Evolutionary conservation across 176 grass and related monocot species (phyloP).

Genomic region (Triticum dicoccoides): DNA sequence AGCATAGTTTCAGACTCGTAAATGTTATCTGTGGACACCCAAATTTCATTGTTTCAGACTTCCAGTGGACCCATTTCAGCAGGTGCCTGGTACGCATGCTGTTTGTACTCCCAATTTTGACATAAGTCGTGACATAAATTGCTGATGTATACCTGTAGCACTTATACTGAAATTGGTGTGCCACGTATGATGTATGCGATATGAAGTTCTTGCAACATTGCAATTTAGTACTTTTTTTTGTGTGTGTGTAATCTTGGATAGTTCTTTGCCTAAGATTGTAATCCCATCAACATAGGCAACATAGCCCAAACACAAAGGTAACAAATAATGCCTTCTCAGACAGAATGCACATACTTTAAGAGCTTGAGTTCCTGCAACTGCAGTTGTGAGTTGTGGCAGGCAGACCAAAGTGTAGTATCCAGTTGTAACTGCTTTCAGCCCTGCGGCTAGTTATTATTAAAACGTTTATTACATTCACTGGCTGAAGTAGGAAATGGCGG

Average conservation of each 20-base stretch:
- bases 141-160: conserved; percentile 42
- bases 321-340: not conserved
- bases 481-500: not conserved
- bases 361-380: not conserved
- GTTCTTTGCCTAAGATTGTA: not conserved
- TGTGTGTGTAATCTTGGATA: not conserved
- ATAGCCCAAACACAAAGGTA: not conserved
- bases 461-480: not conserved
- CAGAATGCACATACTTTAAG: not conserved
- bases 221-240: not conserved
- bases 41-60: not conserved
- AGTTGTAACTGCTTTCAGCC: not conserved
- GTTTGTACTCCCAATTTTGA: conserved; percentile 37
- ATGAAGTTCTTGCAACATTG: not conserved
- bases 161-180: conserved; percentile 4
- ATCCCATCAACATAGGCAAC: not conserved
- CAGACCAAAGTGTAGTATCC: not conserved
- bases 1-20: conserved; percentile 6
- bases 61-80: not conserved
- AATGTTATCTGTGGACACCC: not conserved
- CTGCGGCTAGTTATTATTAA: not conserved
- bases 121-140: conserved; percentile 20
- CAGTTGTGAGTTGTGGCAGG: not conserved
- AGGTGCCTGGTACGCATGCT: conserved; percentile 20
- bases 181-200: conserved; percentile 9